Conservation (phyloP, 257 asterid species). For the Solanum sitiens region DNA sequence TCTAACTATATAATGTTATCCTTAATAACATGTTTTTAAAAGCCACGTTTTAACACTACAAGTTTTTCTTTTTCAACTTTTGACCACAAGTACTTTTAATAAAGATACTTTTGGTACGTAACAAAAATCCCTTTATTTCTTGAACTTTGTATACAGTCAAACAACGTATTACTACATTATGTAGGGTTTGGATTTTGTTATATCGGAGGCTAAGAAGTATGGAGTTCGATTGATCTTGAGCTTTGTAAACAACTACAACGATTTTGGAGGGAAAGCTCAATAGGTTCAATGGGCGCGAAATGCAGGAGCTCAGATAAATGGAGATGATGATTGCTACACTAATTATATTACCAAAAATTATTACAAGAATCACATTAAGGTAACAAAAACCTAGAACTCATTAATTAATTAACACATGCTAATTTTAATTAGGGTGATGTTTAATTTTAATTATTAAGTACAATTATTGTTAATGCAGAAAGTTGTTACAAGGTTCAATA, state of each 20-base stretch:
- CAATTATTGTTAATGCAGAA: constrained; percentile 9
- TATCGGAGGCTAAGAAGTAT: constrained; percentile 35
- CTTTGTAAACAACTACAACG: constrained; percentile 20
- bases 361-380: constrained; percentile 37
- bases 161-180: not conserved
- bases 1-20: not conserved
- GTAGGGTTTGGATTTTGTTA: constrained; percentile 42
- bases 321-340: constrained; percentile 36
- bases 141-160: not conserved
- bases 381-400: not conserved
- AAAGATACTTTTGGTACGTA: not conserved
- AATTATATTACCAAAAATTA: constrained; percentile 18
- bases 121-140: not conserved
- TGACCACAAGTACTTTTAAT: not conserved
- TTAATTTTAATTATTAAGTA: not conserved
- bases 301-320: constrained; percentile 22
- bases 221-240: constrained; percentile 32
- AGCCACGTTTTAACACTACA: not conserved
- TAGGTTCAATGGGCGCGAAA: constrained; percentile 46
- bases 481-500: constrained; percentile 27
- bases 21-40: not conserved
- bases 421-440: not conserved
- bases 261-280: constrained; percentile 24
- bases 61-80: not conserved
- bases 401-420: not conserved